Evolutionary conservation across 495 filamentous ascomycete genomes (phyloP), one percentile per base, ranked within the genome.

Genomic region (Penicillium paxilli): DNA sequence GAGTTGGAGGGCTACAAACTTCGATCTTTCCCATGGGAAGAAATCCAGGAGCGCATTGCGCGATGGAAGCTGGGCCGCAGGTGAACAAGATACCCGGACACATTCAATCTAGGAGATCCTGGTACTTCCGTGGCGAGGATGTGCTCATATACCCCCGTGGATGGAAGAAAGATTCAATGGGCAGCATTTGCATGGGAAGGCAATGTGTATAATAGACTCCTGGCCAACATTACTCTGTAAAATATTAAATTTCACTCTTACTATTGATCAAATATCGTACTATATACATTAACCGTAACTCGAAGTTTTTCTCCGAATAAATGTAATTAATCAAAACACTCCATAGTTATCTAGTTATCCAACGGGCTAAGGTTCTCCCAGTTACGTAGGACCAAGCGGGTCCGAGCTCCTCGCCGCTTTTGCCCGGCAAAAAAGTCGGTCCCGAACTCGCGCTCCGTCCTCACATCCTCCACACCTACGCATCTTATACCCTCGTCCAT

Each of bases 41-140:
- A 93, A 68, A 91, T 97, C 28, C 91, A 97, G 73, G 86, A 91
- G 52, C 78, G 85, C 47, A 92, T 97, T 62, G 80, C 82, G 32
- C 77, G 81, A 60, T 97, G 92, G 92, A 87, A 90, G 58, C 69
- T 97, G 57, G 92, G 92, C 32, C 83, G 84, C 58, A 68, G 81
- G 65, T 89, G 71, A 77, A 54, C 54, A 53, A 17, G 42, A 16
- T 17, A 32, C 8, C 23, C 25, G 22, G 25, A 11, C 11, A 25
- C 12, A 24, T 21, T 11, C 19, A 12, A 50, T 38, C 32, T 17
- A 25, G n/a, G 22, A 33, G 23, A 42, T 40, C 25, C 24, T 23
- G 7, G 19, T 23, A 33, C 30, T 24, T 48, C 37, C 48, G 32
- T 51, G 8, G 8, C 16, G 44, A 45, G 20, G 32, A 44, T 28